phyloP scores from a whole-genome alignment of 176 grass and related monocot genomes.

The Oryza punctata region DNA sequence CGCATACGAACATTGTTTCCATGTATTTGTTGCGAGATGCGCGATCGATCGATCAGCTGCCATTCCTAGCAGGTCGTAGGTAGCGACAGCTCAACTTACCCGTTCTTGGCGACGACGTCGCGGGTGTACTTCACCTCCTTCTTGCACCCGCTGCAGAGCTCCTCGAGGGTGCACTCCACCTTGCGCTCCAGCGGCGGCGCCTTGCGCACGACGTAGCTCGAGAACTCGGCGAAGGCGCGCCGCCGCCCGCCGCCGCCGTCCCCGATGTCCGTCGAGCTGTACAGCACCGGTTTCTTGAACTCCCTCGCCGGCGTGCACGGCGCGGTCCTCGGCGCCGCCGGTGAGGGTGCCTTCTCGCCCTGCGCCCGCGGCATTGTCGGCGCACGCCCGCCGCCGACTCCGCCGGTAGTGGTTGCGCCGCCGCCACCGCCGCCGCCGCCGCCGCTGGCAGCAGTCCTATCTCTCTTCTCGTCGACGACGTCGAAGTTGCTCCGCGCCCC shows the following conservation, averaged over 20 bases:
- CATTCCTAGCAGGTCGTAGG: neutral
- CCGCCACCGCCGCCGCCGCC: neutral
- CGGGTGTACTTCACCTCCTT: constrained; percentile 82
- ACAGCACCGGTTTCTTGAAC: constrained; percentile 42
- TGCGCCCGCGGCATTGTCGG: neutral
- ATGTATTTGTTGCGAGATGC: neutral
- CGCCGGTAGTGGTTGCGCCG: neutral
- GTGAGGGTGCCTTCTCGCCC: neutral
- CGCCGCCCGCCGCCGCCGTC: constrained; percentile 6
- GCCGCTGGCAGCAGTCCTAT: neutral
- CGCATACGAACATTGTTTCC: neutral
- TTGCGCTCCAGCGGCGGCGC: constrained; percentile 71
- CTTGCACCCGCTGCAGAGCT: constrained; percentile 77
- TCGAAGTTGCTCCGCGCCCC: constrained; percentile 14
- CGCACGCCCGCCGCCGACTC: neutral
- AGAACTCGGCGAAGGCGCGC: constrained; percentile 61
- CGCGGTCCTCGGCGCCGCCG: neutral
- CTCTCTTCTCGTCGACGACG: neutral
- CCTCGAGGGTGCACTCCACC: constrained; percentile 94
- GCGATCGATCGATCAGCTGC: constrained; percentile 8
- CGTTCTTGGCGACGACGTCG: constrained; percentile 79
- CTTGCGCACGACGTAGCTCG: constrained; percentile 68
- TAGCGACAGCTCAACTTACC: constrained; percentile 73
- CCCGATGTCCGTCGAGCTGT: constrained; percentile 29
- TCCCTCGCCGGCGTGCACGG: constrained; percentile 17